Evolutionary conservation across 345 rosid species (phyloP).

Genomic region (Syzygium oleosum): DNA sequence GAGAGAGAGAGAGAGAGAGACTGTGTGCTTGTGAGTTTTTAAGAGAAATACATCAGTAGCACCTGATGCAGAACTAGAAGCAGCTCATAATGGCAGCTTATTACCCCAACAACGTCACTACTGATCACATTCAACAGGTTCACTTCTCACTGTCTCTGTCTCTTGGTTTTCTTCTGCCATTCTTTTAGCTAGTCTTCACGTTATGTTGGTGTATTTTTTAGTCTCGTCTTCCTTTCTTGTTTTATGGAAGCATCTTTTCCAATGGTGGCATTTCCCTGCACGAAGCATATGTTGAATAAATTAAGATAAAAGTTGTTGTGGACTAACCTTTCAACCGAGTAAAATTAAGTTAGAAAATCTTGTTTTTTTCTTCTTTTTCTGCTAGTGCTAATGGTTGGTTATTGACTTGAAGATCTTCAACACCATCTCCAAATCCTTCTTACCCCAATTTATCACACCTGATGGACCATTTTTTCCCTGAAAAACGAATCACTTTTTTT

Average conservation of each 20-base stretch:
- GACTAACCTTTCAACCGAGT: not conserved
- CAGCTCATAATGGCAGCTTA: slow-evolving; percentile 98
- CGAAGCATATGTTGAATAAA: not conserved
- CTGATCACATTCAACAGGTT: slow-evolving; percentile 99
- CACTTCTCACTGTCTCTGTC: not conserved
- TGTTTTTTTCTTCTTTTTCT: not conserved
- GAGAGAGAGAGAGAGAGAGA: not conserved
- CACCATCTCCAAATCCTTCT: not conserved
- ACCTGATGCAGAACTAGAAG: slow-evolving; percentile 80
- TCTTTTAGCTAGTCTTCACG: not conserved
- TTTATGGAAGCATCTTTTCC: not conserved
- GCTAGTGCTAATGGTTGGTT: not conserved
- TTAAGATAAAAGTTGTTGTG: not conserved
- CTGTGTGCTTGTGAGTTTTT: not conserved
- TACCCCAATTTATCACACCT: not conserved
- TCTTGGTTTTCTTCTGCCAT: not conserved
- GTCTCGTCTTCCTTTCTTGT: not conserved
- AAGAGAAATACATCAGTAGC: slow-evolving; percentile 43
- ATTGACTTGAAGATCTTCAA: not conserved
- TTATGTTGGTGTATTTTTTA: not conserved
- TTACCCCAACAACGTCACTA: slow-evolving; percentile 95
- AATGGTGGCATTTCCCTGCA: not conserved
- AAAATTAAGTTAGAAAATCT: not conserved
- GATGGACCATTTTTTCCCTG: not conserved
- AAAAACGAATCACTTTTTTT: not conserved